A percentile compares a stretch with the other conserved stretches of the same genome.
phyloP scores from a whole-genome alignment of 768 basidiomycete species.

The Mycena metata region DNA sequence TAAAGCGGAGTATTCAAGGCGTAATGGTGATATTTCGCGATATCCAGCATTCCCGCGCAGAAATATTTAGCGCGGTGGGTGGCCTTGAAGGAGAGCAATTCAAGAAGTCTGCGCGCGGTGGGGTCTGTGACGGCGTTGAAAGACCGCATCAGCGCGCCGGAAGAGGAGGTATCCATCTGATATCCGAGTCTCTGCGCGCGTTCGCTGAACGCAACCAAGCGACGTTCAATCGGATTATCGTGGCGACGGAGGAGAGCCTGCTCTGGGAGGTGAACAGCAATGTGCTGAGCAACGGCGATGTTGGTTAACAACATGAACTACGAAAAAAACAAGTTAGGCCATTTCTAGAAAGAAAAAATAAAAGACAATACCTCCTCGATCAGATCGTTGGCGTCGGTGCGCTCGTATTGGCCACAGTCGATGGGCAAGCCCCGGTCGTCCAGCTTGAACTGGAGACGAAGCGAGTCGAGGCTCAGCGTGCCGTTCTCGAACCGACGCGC shows the following conservation, averaged over 20 bases:
- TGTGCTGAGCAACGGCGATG: conserved; percentile 89
- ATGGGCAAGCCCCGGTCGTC: conserved; percentile 84
- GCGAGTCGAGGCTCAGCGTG: conserved; percentile 77
- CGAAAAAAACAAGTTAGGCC: conserved; percentile 6
- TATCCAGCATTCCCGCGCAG: conserved; percentile 99
- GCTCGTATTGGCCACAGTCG: conserved; percentile 79
- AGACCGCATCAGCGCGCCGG: conserved; percentile 87
- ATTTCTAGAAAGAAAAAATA: conserved; percentile 4
- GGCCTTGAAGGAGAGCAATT: conserved; percentile 89
- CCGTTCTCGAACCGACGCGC: conserved; percentile 84
- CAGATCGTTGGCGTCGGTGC: conserved; percentile 80
- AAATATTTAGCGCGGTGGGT: conserved; percentile 97
- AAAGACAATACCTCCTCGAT: conserved; percentile 87
- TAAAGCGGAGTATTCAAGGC: conserved; percentile 92
- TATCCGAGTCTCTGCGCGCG: conserved; percentile 89
- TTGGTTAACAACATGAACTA: conserved; percentile 97
- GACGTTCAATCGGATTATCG: conserved; percentile 92
- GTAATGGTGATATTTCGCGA: conserved; percentile 97
- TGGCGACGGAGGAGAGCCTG: conserved; percentile 97
- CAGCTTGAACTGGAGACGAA: conserved; percentile 81
- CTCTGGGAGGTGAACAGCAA: conserved; percentile 94
- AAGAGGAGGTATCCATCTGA: conserved; percentile 81
- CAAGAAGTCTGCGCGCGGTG: conserved; percentile 81
- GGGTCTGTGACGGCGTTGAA: conserved; percentile 82
- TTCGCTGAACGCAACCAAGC: conserved; percentile 84